phyloP scores from a whole-genome alignment of 2,329 filamentous ascomycete genomes.

The Thyridium curvatum region DNA sequence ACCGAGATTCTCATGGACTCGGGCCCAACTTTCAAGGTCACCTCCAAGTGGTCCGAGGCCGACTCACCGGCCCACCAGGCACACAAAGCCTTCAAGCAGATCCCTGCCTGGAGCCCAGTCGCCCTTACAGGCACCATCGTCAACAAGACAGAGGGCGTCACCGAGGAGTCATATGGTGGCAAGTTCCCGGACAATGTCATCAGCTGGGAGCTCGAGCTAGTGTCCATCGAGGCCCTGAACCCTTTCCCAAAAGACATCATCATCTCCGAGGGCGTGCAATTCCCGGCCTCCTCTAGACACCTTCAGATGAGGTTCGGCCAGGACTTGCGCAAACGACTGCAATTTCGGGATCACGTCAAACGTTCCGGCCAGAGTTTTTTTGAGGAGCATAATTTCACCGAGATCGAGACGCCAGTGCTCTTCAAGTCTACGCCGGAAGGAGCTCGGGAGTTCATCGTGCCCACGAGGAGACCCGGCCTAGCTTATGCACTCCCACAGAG shows the following conservation, averaged over 20 bases:
- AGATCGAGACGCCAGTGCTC: slow-evolving; percentile 86
- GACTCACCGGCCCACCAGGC: slow-evolving; percentile 23
- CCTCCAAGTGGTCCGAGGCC: slow-evolving; percentile 30
- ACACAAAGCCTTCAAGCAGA: slow-evolving; percentile 35
- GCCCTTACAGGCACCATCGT: slow-evolving; percentile 31
- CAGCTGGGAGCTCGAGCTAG: slow-evolving; percentile 53
- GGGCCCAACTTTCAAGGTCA: slow-evolving; percentile 29
- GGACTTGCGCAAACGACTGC: slow-evolving; percentile 60
- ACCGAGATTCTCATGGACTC: slow-evolving; percentile 41
- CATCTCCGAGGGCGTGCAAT: slow-evolving; percentile 66
- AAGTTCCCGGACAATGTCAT: slow-evolving; percentile 13
- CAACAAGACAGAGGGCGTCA: slow-evolving; percentile 6
- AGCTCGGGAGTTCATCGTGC: slow-evolving; percentile 89
- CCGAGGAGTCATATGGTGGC: slow-evolving; percentile 2
- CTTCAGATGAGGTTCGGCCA: slow-evolving; percentile 75
- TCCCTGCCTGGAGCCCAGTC: slow-evolving; percentile 47
- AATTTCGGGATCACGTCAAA: slow-evolving; percentile 58
- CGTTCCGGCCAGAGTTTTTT: slow-evolving; percentile 36
- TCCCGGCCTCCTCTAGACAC: slow-evolving; percentile 70
- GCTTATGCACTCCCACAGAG: slow-evolving; percentile 94
- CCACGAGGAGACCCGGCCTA: slow-evolving; percentile 66
- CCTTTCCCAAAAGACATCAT: slow-evolving; percentile 70
- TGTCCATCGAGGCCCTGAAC: slow-evolving; percentile 62
- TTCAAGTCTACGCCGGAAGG: slow-evolving; percentile 98
- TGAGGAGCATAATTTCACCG: slow-evolving; percentile 54